These are phyloP conservation scores for Saccharomyces kudriavzevii DNA, from an alignment of 805 yeast genomes.

Conservation along the genomic window DNA sequence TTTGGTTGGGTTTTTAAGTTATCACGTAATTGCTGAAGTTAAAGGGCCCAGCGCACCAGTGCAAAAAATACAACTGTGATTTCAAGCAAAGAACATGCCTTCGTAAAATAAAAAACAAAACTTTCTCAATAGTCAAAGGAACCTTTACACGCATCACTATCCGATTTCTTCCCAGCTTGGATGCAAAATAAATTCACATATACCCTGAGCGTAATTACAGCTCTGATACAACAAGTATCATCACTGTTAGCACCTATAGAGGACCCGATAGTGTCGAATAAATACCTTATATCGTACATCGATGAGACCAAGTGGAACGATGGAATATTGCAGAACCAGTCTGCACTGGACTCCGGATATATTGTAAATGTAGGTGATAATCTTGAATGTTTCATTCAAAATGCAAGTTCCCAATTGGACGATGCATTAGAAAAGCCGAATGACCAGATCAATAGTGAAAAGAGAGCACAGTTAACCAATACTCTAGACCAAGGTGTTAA, in stretches of 20 bases:
- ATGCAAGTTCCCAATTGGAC: conserved; percentile 1
- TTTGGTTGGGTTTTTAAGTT: neutral
- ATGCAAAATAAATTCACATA: neutral
- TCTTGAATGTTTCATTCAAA: conserved; percentile 19
- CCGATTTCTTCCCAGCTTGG: neutral
- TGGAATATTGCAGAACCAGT: conserved; percentile 5
- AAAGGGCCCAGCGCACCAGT: neutral
- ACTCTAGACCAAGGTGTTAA: conserved; percentile 15
- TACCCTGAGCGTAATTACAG: neutral
- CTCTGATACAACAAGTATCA: neutral
- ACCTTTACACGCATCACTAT: neutral
- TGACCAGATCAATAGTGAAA: conserved; percentile 7
- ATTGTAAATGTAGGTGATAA: conserved; percentile 13
- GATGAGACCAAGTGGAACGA: conserved; percentile 12
- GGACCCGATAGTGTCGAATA: conserved; percentile 14
- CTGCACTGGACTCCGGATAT: conserved; percentile 10
- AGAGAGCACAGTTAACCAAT: conserved; percentile 6
- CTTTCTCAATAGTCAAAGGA: neutral
- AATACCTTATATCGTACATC: conserved; percentile 16
- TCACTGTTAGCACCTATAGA: conserved; percentile 16
- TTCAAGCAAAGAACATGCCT: neutral
- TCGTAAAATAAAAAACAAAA: neutral
- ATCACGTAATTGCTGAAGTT: neutral
- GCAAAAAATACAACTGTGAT: neutral
- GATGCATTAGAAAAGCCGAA: conserved; percentile 4